Base-by-base conservation (phyloP, 306 rosid species). In the Acacia confusa region DNA sequence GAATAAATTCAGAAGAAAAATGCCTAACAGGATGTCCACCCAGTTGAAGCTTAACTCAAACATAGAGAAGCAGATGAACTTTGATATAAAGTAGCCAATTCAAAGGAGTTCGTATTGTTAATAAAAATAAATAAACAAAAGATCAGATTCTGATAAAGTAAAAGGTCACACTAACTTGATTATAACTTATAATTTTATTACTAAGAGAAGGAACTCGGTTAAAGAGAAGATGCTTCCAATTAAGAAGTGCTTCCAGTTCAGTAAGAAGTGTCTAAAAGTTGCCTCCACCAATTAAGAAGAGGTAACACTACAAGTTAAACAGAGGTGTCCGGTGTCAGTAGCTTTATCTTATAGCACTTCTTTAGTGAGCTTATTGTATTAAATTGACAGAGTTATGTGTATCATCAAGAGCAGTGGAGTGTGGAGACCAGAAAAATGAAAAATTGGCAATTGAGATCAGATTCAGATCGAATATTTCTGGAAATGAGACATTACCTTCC, bases 401-500 rank as follows among this genome's bases (percentile, higher is more conserved):
- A 41, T 38, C 52, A 41, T 38, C 74, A 40, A 2, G 45, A 10
- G 74, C 74, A 38, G 32, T 9, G 30, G 32, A 20, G 50, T n/a
- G 11, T 13, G 45, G 30, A 12, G 13, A 68, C 5, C n/a, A 69
- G 13, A 69, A 44, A 69, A n/a, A 20, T 40, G 2, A 44, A 30
- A 32, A 64, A 66, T 36, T 20, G 20, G 12, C 28, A 20, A 38
- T 3, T 20, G 28, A 9, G n/a, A 67, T 47, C 52, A 47, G 34
- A 41, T 41, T 66, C 16, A 36, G 34, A 22, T 41, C 34, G 43
- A 41, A 41, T 70, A 70, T 41, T 40, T 27, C 17, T 25, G 45
- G 75, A 43, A 70, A 22, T 1, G 5, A 12, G 9, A 70, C 75
- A 69, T 55, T 89, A 94, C 97, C 98, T 94, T 94, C 76, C 97